phyloP scores from a whole-genome alignment of 352 stramenopile species.

The Peronospora farinosa region DNA sequence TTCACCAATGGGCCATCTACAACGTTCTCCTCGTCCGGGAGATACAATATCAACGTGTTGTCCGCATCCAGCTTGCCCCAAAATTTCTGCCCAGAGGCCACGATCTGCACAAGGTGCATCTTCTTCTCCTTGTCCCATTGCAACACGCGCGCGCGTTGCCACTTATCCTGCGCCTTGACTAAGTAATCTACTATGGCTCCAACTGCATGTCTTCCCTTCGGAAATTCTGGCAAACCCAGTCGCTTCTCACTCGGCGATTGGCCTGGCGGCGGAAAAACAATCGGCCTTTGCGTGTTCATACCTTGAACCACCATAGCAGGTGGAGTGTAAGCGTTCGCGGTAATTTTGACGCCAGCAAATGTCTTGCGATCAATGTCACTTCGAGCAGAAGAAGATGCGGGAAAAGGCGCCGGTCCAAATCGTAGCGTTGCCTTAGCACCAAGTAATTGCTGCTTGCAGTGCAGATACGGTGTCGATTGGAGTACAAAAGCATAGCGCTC shows the following conservation, averaged over 20 bases:
- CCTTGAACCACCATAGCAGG: slow-evolving; percentile 38
- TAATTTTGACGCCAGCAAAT: slow-evolving; percentile 32
- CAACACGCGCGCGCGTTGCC: slow-evolving; percentile 61
- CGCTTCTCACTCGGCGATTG: slow-evolving; percentile 16
- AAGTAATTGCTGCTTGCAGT: slow-evolving; percentile 40
- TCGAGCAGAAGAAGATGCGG: slow-evolving; percentile 2
- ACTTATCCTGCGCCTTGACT: slow-evolving; percentile 57
- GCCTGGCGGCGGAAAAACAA: slow-evolving; percentile 41
- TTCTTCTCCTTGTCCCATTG: slow-evolving; percentile 58
- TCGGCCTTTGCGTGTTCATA: slow-evolving; percentile 37
- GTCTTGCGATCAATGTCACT: slow-evolving; percentile 27
- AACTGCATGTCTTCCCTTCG: slow-evolving; percentile 35
- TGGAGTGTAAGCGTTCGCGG: slow-evolving; percentile 32
- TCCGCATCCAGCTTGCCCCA: slow-evolving; percentile 44
- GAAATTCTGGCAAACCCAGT: slow-evolving; percentile 52
- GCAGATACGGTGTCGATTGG: slow-evolving; percentile 61
- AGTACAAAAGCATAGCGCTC: slow-evolving; percentile 69
- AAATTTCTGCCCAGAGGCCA: slow-evolving; percentile 50
- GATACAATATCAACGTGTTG: slow-evolving; percentile 68
- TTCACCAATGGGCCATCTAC: slow-evolving; percentile 55
- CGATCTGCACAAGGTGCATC: slow-evolving; percentile 64
- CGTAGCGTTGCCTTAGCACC: slow-evolving; percentile 38
- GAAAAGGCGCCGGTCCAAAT: slow-evolving; percentile 19
- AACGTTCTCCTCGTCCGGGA: slow-evolving; percentile 47
- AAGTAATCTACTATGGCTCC: slow-evolving; percentile 76